Evolutionary conservation across 345 rosid species (phyloP).

Genomic region (Camelina hispida): DNA sequence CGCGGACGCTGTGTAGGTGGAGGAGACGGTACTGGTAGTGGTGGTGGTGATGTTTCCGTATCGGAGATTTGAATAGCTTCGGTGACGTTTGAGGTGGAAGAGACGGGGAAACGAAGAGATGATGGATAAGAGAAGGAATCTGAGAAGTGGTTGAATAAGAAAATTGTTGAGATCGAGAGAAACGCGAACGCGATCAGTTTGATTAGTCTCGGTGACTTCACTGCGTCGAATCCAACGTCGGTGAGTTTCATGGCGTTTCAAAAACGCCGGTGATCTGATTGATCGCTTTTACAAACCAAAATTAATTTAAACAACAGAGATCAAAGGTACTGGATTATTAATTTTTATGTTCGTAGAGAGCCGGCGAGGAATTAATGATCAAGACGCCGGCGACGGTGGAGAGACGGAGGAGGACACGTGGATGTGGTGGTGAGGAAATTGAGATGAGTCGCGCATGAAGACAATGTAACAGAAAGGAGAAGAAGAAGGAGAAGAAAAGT

Average conservation of each 20-base stretch:
- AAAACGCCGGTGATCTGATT: constrained; percentile 31
- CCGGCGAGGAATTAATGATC: constrained; percentile 2
- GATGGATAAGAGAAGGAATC: constrained; percentile 40
- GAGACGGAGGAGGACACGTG: constrained; percentile 44
- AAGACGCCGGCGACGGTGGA: constrained; percentile 38
- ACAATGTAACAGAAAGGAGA: constrained; percentile 20
- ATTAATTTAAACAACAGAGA: background rate
- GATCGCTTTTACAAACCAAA: constrained; percentile 8
- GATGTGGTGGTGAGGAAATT: constrained; percentile 28
- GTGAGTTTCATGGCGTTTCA: constrained; percentile 31
- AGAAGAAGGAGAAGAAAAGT: background rate
- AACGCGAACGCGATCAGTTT: constrained; percentile 47
- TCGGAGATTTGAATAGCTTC: constrained; percentile 1
- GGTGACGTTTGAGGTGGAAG: constrained; percentile 14
- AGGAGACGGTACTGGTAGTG: constrained; percentile 23
- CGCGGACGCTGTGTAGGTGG: constrained; percentile 8
- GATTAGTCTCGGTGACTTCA: constrained; percentile 51
- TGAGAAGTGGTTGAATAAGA: constrained; percentile 44
- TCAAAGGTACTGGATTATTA: background rate
- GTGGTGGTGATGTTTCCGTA: background rate
- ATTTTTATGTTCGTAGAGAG: background rate
- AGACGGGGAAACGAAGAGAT: constrained; percentile 31
- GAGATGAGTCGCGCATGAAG: constrained; percentile 33
- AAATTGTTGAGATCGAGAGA: constrained; percentile 41
- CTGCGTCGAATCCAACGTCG: constrained; percentile 38